These are phyloP conservation scores for Cryphonectria naterciae DNA, from an alignment of 2,329 filamentous ascomycete genomes.

Conservation along the genomic window DNA sequence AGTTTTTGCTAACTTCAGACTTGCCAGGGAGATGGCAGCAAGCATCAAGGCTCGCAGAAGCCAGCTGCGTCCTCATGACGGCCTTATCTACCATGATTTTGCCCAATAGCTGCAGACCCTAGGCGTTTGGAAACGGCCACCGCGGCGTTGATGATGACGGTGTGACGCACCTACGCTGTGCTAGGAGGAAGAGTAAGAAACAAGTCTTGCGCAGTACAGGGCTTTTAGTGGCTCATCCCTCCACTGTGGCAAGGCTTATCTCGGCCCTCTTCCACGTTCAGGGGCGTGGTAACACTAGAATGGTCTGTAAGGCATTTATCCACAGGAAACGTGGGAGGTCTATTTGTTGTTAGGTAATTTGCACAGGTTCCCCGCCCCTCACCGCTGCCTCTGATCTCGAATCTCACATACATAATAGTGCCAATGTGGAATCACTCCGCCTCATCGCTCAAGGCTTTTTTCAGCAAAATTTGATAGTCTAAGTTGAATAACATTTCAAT, in stretches of 20 bases:
- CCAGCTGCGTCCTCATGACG: background rate
- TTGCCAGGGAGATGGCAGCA: conserved; percentile 12
- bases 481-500: too few species aligned
- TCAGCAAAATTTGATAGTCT: background rate
- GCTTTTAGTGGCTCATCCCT: background rate
- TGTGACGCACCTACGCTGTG: background rate
- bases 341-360: background rate
- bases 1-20: background rate
- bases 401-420: background rate
- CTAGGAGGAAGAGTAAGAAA: background rate
- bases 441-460: background rate
- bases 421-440: background rate
- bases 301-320: background rate
- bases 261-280: background rate
- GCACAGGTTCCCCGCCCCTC: background rate
- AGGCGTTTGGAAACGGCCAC: background rate
- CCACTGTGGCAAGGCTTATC: background rate
- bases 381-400: background rate
- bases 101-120: background rate
- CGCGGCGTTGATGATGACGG: background rate
- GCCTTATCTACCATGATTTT: background rate
- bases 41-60: conserved; percentile 4
- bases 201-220: background rate
- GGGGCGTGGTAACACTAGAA: background rate
- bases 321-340: background rate